Evolutionary conservation across 805 yeast genomes (phyloP).

Genomic region (Cephaloascus albidus): DNA sequence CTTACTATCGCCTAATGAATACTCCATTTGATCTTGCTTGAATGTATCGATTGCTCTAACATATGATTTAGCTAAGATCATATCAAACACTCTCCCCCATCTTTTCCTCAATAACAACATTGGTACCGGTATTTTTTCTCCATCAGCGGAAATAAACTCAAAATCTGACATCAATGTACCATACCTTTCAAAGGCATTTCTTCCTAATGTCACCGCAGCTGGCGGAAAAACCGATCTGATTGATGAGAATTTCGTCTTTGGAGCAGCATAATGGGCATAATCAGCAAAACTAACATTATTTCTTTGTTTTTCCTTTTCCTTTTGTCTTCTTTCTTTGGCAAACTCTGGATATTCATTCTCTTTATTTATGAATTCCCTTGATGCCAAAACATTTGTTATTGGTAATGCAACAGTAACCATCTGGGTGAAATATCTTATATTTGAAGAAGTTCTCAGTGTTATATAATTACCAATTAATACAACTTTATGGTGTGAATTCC

Average conservation of each 20-base stretch:
- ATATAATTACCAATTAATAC: constrained; percentile 46
- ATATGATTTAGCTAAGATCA: constrained; percentile 53
- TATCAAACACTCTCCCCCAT: constrained; percentile 71
- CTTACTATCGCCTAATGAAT: background rate
- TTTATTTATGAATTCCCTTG: constrained; percentile 23
- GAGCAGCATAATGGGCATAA: constrained; percentile 69
- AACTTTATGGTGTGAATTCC: constrained; percentile 74
- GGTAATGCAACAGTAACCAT: constrained; percentile 46
- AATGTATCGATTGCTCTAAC: constrained; percentile 42
- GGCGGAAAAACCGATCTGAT: constrained; percentile 66
- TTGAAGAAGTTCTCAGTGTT: constrained; percentile 34
- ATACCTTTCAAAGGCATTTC: constrained; percentile 62
- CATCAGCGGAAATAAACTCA: constrained; percentile 62
- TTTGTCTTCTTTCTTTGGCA: constrained; percentile 1
- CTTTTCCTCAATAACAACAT: constrained; percentile 52
- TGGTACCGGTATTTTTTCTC: constrained; percentile 59
- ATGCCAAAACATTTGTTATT: constrained; percentile 38
- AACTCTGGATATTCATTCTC: constrained; percentile 2
- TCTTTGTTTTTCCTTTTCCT: background rate
- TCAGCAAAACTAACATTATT: constrained; percentile 42
- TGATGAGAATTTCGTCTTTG: constrained; percentile 56
- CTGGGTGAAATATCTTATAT: constrained; percentile 36
- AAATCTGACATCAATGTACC: constrained; percentile 60
- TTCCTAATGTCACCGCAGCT: constrained; percentile 68
- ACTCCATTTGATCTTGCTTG: constrained; percentile 14